Conservation (phyloP, 2,329 filamentous ascomycete genomes). For the Sporothrix humicola region DNA sequence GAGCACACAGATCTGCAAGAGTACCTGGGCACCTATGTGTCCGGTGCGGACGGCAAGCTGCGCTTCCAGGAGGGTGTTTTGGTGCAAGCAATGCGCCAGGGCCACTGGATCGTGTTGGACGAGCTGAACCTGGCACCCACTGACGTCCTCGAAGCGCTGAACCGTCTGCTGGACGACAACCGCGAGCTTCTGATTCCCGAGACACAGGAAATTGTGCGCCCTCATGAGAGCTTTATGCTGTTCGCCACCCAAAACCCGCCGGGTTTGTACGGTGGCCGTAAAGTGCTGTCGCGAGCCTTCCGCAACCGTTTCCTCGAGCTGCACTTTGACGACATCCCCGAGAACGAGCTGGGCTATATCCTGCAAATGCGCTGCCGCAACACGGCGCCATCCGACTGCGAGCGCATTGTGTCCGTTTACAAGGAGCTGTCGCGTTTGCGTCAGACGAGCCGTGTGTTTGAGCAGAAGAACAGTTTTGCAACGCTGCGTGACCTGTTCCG, state of each 20-base stretch:
- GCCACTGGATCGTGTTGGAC: constrained; percentile 97
- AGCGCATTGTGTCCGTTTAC: constrained; percentile 90
- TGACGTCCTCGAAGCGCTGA: constrained; percentile 94
- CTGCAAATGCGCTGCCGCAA: constrained; percentile 84
- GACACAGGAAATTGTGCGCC: constrained; percentile 90
- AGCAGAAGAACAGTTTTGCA: constrained; percentile 96
- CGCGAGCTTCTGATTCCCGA: constrained; percentile 94
- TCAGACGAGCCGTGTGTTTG: constrained; percentile 89
- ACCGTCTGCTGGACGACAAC: constrained; percentile 94
- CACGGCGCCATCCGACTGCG: constrained; percentile 88
- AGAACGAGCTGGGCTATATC: constrained; percentile 91
- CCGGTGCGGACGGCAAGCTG: constrained; percentile 80
- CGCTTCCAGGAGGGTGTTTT: constrained; percentile 92
- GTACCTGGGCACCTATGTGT: constrained; percentile 93
- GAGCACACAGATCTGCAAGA: constrained; percentile 98
- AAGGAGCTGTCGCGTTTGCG: constrained; percentile 87
- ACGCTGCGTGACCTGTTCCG: constrained; percentile 94
- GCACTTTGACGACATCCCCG: constrained; percentile 97
- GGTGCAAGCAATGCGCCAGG: constrained; percentile 88
- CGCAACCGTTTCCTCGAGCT: constrained; percentile 96
- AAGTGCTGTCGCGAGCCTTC: constrained; percentile 91
- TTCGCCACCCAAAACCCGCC: constrained; percentile 98
- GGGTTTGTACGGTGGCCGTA: constrained; percentile 92
- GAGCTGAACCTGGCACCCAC: constrained; percentile 96
- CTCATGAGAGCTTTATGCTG: constrained; percentile 94